phyloP scores from a whole-genome alignment of 148 eudicot genomes.

The Pharnaceum exiguum region DNA sequence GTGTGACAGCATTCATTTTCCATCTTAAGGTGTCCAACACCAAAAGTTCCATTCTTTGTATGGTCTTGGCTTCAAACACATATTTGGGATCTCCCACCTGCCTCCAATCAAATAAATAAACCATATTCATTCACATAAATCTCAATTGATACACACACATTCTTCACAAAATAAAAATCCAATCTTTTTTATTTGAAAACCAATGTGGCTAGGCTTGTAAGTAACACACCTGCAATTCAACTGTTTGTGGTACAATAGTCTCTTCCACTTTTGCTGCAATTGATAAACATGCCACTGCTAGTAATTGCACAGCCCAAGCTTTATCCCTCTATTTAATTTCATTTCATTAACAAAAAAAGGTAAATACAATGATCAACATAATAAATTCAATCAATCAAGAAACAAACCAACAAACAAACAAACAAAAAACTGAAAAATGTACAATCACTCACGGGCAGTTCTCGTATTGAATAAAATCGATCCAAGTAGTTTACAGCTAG shows the following conservation, averaged over 20 bases:
- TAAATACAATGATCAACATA: conserved; percentile 2
- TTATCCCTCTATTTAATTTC: conserved; percentile 34
- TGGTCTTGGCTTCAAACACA: conserved; percentile 73
- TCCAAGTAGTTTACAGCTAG: conserved; percentile 78
- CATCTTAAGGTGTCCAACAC: conserved; percentile 67
- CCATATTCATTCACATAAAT: not conserved
- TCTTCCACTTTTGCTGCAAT: conserved; percentile 81
- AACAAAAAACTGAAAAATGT: not conserved
- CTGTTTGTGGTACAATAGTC: conserved; percentile 36
- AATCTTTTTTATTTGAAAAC: not conserved
- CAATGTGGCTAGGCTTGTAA: conserved; percentile 1
- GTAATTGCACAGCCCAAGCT: conserved; percentile 71
- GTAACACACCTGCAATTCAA: conserved; percentile 61
- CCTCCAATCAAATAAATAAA: not conserved
- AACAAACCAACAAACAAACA: conserved; percentile 4
- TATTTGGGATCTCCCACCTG: conserved; percentile 68
- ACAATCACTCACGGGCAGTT: conserved; percentile 58
- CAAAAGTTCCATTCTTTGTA: conserved; percentile 80
- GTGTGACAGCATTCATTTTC: conserved; percentile 70
- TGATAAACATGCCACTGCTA: conserved; percentile 85
- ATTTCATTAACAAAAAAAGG: not conserved
- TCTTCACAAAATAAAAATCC: not conserved
- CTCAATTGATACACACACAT: no score
- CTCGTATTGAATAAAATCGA: conserved; percentile 54
- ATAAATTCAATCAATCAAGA: not conserved